Base-by-base conservation (phyloP, 1,284 basidiomycete species). In the Wolfiporia cocos region DNA sequence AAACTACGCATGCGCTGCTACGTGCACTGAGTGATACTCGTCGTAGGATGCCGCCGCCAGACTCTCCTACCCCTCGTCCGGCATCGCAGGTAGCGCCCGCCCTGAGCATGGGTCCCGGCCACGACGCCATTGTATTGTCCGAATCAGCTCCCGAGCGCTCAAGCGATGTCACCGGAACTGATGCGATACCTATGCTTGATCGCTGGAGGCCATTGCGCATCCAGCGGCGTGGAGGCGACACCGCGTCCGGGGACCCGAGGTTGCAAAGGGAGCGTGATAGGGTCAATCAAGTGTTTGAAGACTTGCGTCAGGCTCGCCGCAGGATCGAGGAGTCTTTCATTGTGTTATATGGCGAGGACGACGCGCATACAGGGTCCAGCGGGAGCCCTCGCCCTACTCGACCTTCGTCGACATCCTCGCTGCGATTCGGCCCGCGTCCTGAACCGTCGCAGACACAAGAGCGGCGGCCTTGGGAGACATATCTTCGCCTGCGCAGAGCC, bases 81-180 rank as follows among this genome's bases (percentile, higher is more conserved):
- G 26, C 31, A 19, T 11, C 34, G 24, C 34, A 32, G 20, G 19
- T 32, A 10, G 14, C 11, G 10, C n/a, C 17, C 20, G 6, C 11
- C 22, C 19, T 39, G 23, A 41, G 37, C 15, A 62, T 62, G 59
- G 55, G 53, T 7, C 59, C 59, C 2, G 47, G 48, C 6, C 59
- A 62, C 39, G 44, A 57, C 26, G 57, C 57, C 12, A 59, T 62
- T 23, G 47, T 60, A 12, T 48, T 62, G 31, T 56, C 56, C 34
- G 42, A 44, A 12, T 36, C 41, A 10, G 41, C 43, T n/a, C 20
- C 35, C 21, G 32, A n/a, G 20, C 22, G 30, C 36, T 30, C 5
- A 17, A 23, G 1, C 21, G 21, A 24, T 17, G 21, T 12, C 21
- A 19, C 18, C 7, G 19, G 28, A 5, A 30, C 17, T 19, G 21